Base-by-base conservation (phyloP, 1,284 basidiomycete species). In the Omphalotus olearius region DNA sequence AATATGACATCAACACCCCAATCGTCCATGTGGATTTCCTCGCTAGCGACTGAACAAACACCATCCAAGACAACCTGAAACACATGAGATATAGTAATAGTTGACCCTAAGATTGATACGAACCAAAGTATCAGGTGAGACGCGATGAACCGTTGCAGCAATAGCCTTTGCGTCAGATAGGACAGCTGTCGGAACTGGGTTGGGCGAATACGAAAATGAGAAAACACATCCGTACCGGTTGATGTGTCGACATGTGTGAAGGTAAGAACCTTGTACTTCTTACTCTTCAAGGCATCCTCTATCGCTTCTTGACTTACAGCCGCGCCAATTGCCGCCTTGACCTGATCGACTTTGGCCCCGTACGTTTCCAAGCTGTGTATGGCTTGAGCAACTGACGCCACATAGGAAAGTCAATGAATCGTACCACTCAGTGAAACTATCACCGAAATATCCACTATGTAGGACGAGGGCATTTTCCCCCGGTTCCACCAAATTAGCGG, bases 181-280 rank as follows among this genome's bases (percentile, higher is more conserved):
- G 10, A 99, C 96, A 55, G 79, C 89, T 76, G 63, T 61, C 35
- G 26, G 1, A 1, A 25, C n/a, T n/a, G 33, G 13, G 17, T 30
- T 17, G 9, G 18, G 55, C 59, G 10, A 26, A 20, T 23, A 20
- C 44, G 18, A 18, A 43, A 20, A 38, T n/a, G 4, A 17, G 14
- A n/a, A 37, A n/a, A 45, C 30, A 9, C 42, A 35, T 28, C 47
- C 62, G 20, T 47, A 78, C 91, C 90, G 49, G 92, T 94, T 13
- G 91, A 93, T 6, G 92, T 94, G 67, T 95, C 92, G 53, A 96
- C 94, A 65, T 99, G 96, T 5, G 97, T 98, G 63, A 98, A 83
- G 6, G 94, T 95, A 57, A 95, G 71, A 47, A 94, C 67, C 71
- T 96, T 97, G 79, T 92, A 97, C 65, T 88, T 87, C 70, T 93